Evolutionary conservation across 306 rosid genomes (phyloP), one percentile per base, ranked within the genome.

Genomic region (Medicago lupulina): DNA sequence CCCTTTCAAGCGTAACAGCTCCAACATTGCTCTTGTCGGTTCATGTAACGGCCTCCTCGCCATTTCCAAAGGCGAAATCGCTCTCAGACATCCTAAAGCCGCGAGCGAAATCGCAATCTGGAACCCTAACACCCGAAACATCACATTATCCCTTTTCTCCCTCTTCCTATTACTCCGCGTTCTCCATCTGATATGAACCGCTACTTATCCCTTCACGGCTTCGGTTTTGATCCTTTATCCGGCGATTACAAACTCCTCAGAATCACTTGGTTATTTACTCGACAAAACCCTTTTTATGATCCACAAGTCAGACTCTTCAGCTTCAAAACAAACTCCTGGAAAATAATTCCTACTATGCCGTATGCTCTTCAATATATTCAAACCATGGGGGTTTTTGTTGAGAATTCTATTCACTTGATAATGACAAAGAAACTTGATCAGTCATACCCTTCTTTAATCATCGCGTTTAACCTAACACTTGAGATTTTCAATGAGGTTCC

Each of bases 61-160:
- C 6, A 5, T 34, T 1, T 34, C 38, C 38, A 34, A 34, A 0
- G 38, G 38, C 38, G 38, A 4, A 34, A 34, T 34, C 38, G 38
- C 7, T 5, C 0, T 34, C 38, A 34, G 7, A 0, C 38, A 34
- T 0, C 38, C 49, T 92, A 92, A 90, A 49, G 88, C 87, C 9
- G 93, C 90, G 1, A 92, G 86, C 6, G 97, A 92, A 55, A 75
- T 92, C 76, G 90, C 92, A 7, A 6, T 90, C 7, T 92, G 96
- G 94, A 92, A 90, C 75, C 96, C 92, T 0, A 81, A 81, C 14
- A 78, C 71, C 0, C 62, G 72, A 75, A 85, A 46, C 75, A 90
- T 65, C 75, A 80, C 1, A n/a, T 90, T n/a, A 55, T 92, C 9
- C 88, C 96, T 1, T 76, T 36, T 38, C 15, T 86, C 55, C 81